Conservation (phyloP, 75 land plant genomes). For the Pinus albicaulis region DNA sequence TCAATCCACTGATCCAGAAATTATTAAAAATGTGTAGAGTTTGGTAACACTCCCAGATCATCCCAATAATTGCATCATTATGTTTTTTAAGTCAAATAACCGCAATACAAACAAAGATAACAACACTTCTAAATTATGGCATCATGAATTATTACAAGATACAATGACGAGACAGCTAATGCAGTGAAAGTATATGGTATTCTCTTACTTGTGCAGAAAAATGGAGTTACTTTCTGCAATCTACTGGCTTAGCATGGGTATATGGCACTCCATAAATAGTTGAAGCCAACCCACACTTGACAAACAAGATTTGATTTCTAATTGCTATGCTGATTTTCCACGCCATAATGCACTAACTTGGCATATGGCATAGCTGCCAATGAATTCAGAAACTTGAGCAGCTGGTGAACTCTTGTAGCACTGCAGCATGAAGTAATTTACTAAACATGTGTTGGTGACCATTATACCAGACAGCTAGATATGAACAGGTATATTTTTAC, state of each 20-base stretch:
- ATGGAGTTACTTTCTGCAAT: background rate
- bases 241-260: background rate
- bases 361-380: background rate
- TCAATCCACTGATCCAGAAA: background rate
- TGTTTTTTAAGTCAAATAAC: background rate
- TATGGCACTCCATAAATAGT: slow-evolving; percentile 5
- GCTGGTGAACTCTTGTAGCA: background rate
- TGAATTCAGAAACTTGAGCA: background rate
- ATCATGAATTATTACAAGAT: background rate
- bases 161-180: background rate
- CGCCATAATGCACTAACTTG: background rate
- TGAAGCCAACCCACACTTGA: background rate
- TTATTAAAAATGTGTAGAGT: background rate
- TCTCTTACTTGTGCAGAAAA: background rate
- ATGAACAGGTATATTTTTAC: slow-evolving; percentile 4
- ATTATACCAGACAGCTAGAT: background rate
- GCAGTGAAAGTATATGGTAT: background rate
- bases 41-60: background rate
- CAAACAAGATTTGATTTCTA: background rate
- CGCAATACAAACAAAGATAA: background rate
- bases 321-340: background rate
- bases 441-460: background rate
- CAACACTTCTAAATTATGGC: background rate
- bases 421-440: slow-evolving; percentile 6
- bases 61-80: background rate